phyloP scores from a whole-genome alignment of 106 monocot species.

The Vanilla planifolia region DNA sequence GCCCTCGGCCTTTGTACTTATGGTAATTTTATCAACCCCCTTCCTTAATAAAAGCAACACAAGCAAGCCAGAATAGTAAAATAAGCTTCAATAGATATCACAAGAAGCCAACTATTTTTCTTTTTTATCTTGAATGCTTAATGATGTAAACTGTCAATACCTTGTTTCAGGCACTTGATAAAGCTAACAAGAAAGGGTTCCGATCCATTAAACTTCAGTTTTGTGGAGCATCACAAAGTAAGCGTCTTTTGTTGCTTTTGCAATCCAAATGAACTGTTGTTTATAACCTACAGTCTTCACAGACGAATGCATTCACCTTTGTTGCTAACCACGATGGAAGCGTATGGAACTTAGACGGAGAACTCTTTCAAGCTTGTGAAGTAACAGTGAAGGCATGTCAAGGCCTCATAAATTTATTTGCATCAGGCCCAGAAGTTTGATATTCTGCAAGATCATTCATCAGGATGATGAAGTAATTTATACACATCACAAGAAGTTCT shows the following conservation, averaged over 20 bases:
- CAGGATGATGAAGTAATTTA: too few species aligned
- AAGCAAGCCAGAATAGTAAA: too few species aligned
- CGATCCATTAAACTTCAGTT: conserved; percentile 58
- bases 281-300: conserved; percentile 6
- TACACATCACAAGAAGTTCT: background rate
- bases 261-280: background rate
- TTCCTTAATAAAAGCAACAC: too few species aligned
- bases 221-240: conserved; percentile 89
- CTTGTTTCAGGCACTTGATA: conserved; percentile 72
- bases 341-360: conserved; percentile 89
- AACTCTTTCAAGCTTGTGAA: conserved; percentile 63
- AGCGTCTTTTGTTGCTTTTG: background rate
- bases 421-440: conserved; percentile 75
- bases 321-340: conserved; percentile 52
- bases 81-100: too few species aligned
- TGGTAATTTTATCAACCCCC: conserved; percentile 33
- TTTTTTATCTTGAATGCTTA: too few species aligned
- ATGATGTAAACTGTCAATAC: conserved; percentile 2
- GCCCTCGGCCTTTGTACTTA: conserved; percentile 72
- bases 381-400: conserved; percentile 69
- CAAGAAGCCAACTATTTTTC: too few species aligned
- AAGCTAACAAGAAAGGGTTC: conserved; percentile 62
- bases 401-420: conserved; percentile 86
- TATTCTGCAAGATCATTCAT: too few species aligned
- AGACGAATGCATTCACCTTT: conserved; percentile 81